phyloP scores from a whole-genome alignment of 1,284 basidiomycete species.

The Heimioporus retisporus region DNA sequence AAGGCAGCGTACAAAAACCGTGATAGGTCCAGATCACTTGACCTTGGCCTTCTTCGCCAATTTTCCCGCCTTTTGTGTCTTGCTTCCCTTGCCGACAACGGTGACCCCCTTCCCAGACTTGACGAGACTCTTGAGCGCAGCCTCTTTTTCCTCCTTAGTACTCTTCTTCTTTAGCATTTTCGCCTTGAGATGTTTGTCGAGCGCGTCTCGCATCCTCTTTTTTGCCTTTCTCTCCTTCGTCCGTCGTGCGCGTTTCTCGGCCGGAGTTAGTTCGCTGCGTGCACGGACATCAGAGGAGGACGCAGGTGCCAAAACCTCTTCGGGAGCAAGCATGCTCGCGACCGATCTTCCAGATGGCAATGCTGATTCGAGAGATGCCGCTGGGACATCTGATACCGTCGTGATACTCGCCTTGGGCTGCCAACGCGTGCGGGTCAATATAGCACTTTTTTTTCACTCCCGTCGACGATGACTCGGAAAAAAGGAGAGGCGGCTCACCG shows the following conservation, averaged over 20 bases:
- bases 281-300: constrained; percentile 65
- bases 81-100: constrained; percentile 81
- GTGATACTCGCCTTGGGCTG: constrained; percentile 94
- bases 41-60: constrained; percentile 19
- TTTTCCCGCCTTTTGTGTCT: constrained; percentile 25
- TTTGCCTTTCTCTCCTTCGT: constrained; percentile 82
- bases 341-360: constrained; percentile 86
- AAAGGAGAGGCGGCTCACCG: constrained; percentile 55
- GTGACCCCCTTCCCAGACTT: constrained; percentile 91
- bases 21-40: constrained; percentile 20
- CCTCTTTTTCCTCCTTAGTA: constrained; percentile 85
- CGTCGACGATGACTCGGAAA: too few species aligned
- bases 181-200: constrained; percentile 67
- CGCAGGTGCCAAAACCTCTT: constrained; percentile 85
- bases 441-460: too few species aligned
- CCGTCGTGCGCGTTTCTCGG: constrained; percentile 82
- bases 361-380: constrained; percentile 91
- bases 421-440: background rate
- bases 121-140: constrained; percentile 81
- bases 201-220: constrained; percentile 75
- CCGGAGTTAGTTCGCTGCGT: constrained; percentile 87
- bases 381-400: constrained; percentile 87
- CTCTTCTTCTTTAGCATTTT: constrained; percentile 50
- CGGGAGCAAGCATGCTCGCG: constrained; percentile 91
- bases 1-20: constrained; percentile 14